A percentile compares a stretch with the other conserved stretches of the same genome.
phyloP scores from a whole-genome alignment of 257 asterid genomes.

The Ajuga chamaepitys region DNA sequence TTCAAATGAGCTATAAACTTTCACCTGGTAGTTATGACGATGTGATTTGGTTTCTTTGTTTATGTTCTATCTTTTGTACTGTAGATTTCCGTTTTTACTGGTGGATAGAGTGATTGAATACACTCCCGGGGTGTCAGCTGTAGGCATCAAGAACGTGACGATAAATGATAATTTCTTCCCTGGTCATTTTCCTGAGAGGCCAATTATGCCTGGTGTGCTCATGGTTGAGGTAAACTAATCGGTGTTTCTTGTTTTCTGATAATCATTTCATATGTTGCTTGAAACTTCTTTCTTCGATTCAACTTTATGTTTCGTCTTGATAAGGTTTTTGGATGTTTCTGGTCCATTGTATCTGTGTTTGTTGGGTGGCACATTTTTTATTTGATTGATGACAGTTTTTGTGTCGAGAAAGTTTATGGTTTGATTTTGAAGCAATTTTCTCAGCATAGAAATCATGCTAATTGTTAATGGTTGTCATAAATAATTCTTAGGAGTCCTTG shows the following conservation, averaged over 20 bases:
- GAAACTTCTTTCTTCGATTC: background rate
- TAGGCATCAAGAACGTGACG: slow-evolving; percentile 86
- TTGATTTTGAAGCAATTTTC: background rate
- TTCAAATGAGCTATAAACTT: no score
- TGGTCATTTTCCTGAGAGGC: slow-evolving; percentile 94
- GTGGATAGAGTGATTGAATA: slow-evolving; percentile 92
- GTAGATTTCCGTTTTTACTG: slow-evolving; percentile 74
- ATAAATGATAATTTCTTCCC: slow-evolving; percentile 89
- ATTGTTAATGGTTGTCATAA: background rate
- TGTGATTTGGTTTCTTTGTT: slow-evolving; percentile 4
- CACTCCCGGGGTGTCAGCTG: slow-evolving; percentile 79
- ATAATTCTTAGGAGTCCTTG: background rate
- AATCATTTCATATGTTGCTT: background rate
- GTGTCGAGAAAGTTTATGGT: background rate
- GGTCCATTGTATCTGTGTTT: background rate
- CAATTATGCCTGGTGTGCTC: slow-evolving; percentile 96
- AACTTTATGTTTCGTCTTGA: background rate
- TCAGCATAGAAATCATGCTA: background rate
- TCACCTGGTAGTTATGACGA: background rate
- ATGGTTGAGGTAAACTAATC: slow-evolving; percentile 71
- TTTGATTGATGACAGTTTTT: background rate
- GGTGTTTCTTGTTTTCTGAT: background rate
- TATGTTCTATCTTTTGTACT: slow-evolving; percentile 4
- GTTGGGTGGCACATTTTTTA: background rate
- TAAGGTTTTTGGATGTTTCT: background rate